Percentiles rank a stretch among this genome's conserved stretches.
phyloP scores from a whole-genome alignment of 139 green algal genomes.

The Chlamydomonas incerta region DNA sequence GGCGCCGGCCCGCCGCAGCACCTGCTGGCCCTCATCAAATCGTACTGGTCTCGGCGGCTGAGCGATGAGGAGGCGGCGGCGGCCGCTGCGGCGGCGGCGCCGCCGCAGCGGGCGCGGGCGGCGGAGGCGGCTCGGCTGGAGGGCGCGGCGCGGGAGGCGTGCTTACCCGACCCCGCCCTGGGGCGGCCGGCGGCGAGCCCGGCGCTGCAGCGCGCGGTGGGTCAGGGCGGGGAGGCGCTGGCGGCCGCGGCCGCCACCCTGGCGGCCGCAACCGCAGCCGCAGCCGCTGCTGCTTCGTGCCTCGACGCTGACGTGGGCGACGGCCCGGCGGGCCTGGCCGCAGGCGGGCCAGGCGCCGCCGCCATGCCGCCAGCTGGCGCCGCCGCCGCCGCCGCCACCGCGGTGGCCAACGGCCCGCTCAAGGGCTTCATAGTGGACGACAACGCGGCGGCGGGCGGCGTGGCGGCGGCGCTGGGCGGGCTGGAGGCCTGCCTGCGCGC shows the following conservation, averaged over 20 bases:
- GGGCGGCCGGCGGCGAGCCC: background rate
- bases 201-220: background rate
- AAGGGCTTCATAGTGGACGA: background rate
- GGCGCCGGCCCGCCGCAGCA: background rate
- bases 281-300: no score
- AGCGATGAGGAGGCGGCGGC: background rate
- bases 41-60: constrained; percentile 1
- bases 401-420: background rate
- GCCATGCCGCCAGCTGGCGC: no score
- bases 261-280: background rate
- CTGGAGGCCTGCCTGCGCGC: constrained; percentile 9
- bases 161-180: background rate
- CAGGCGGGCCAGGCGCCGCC: no score
- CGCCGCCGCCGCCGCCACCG: background rate
- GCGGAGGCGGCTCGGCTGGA: background rate
- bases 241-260: no score
- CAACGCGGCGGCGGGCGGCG: constrained; percentile 1
- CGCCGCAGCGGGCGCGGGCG: background rate
- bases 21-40: constrained; percentile 1
- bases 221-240: background rate
- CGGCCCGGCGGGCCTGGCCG: no score
- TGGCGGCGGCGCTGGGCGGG: constrained; percentile 1
- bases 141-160: background rate
- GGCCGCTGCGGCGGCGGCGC: background rate
- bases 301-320: background rate